Base-by-base conservation (phyloP, 306 rosid species). In the Mimosa bimucronata region DNA sequence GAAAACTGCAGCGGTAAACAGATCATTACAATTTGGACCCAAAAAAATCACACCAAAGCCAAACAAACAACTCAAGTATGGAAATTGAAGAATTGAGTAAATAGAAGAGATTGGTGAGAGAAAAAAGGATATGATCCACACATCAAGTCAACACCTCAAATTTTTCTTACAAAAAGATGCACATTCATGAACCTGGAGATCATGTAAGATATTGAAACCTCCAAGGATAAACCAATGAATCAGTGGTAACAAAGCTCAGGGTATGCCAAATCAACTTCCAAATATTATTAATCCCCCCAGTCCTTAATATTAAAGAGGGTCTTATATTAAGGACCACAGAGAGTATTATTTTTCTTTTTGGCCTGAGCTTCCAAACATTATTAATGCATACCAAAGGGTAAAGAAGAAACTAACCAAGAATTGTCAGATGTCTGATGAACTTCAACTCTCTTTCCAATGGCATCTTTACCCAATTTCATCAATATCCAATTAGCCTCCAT, bases 401-500 rank as follows among this genome's bases (percentile, higher is more conserved):
- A 12, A 55, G 50, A 48, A 78, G 75, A 78, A 40, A 88, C 92
- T 85, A 68, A 96, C 99, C 99, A 96, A 58, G 97, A 91, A 73
- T 89, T 89, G 81, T 93, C 98, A 0, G 97, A 86, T 81, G 88
- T 75, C 67, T 93, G 97, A 78, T 93, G 97, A 86, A 93, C 94
- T 91, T 96, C 98, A 83, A 96, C 98, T 81, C 96, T 90, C 91
- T 96, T 96, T 83, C 99, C 99, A 48, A 93, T 74, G 66, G 99
- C 98, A 81, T 96, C 99, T 85, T 81, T 93, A 42, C 99, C 99
- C 89, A 93, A 84, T 85, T 91, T 96, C 88, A 90, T 89, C 84
- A 96, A 84, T 69, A 96, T 96, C 99, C 98, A 94, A 84, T 89
- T 96, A 78, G 97, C 98, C 75, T 89, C 99, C 95, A 95, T 83